These are phyloP conservation scores for Lathyrus tuberosus DNA, from an alignment of 306 rosid species.

Conservation along the genomic window DNA sequence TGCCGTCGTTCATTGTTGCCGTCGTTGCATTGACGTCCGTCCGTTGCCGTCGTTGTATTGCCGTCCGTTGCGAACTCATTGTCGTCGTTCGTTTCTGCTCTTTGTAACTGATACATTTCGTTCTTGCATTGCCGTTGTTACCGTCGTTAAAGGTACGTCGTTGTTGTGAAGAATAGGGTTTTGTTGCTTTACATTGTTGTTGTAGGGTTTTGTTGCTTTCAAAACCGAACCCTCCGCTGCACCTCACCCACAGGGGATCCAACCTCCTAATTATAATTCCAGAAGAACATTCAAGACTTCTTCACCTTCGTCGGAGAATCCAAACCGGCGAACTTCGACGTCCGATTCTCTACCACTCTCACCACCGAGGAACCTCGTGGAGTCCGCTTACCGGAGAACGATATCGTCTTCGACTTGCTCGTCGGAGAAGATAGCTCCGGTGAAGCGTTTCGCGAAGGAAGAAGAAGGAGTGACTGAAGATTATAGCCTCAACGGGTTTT, in stretches of 20 bases:
- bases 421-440: conserved; percentile 40
- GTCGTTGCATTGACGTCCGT: too few relatives aligned
- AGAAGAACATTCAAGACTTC: conserved; percentile 44
- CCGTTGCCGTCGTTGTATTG: too few relatives aligned
- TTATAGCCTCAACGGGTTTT: conserved; percentile 59
- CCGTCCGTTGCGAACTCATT: too few relatives aligned
- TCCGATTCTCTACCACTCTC: conserved; percentile 49
- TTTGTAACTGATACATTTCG: too few relatives aligned
- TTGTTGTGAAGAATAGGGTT: too few relatives aligned
- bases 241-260: conserved; percentile 54
- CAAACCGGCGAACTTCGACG: conserved; percentile 26
- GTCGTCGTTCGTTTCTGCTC: too few relatives aligned
- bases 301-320: conserved; percentile 35
- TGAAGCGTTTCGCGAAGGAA: conserved; percentile 29
- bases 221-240: conserved; percentile 56
- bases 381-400: conserved; percentile 62
- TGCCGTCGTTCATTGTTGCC: too few relatives aligned
- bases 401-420: conserved; percentile 71
- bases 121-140: too few relatives aligned
- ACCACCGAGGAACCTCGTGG: conserved; percentile 69
- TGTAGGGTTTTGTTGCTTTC: too few relatives aligned
- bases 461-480: conserved; percentile 24
- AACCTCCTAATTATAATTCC: conserved; percentile 34
- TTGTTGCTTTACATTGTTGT: too few relatives aligned
- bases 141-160: too few relatives aligned